Evolutionary conservation across 1,284 basidiomycete species (phyloP), one percentile per base, ranked within the genome.

Genomic region (Ustilago trichophora): DNA sequence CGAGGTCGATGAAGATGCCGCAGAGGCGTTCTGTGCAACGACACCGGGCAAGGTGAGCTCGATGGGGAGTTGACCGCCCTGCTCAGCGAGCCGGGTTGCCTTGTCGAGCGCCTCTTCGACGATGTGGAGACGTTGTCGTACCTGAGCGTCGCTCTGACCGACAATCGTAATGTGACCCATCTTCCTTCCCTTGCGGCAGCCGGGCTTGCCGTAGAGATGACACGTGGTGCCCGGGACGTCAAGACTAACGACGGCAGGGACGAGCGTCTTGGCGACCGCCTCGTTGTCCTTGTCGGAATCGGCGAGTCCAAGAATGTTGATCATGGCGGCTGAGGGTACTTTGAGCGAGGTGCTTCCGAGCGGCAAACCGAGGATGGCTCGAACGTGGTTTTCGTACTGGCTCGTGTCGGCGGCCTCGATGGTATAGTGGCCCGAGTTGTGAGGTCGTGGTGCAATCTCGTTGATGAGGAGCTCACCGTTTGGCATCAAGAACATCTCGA

Each of bases 391-490:
- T 82, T 95, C 93, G 84, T 93, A 99, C 83, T 98, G 96, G 12
- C 93, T 97, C 3, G 93, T 91, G 73, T 92, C 86, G 82, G 92
- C 96, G 0, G 95, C 94, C 83, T 98, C 95, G 79, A 98, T 98
- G n/a, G 95, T 98, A 83, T 98, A 97, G 82, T 99, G 96, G 0
- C 95, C 95, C 9, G 93, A 97, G 83, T 98, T 99, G 83, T 99
- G 96, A 0, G 96, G 95, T 19, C 96, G 87, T n/a, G 96, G 96
- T 0, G 96, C 96, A 65, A 99, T 97, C 84, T 99, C 96, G 83
- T 99, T 98, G 72, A 98, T 87, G 57, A 90, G 88, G 3, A 98
- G 83, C 87, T 75, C 74, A 91, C 95, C 93, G 78, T 93, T 87
- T 22, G 86, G 83, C 86, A 96, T 87, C 41, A 98, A 84, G 83